Evolutionary conservation across 2,329 filamentous ascomycete genomes (phyloP).

Genomic region (Furcasterigmium sp.): DNA sequence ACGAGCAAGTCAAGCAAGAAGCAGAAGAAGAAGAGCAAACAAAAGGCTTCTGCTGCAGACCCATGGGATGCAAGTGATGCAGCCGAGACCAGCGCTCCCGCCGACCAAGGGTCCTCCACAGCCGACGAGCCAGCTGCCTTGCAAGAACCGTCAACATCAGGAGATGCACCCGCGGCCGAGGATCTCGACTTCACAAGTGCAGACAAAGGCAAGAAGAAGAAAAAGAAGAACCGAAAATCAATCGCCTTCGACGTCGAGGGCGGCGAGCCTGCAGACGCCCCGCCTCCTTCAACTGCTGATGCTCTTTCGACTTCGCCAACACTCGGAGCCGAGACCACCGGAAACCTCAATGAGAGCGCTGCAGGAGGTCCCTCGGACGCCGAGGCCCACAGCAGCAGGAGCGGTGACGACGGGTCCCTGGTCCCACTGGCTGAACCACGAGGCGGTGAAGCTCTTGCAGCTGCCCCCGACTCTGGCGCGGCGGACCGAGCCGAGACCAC

Average conservation of each 20-base stretch:
- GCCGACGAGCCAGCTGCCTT: slow-evolving; percentile 1
- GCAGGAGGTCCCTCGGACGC: neutral
- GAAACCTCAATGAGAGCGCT: neutral
- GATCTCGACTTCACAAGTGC: slow-evolving; percentile 18
- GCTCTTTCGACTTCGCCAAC: neutral
- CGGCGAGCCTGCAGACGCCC: neutral
- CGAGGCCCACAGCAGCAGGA: neutral
- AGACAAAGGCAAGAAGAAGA: slow-evolving; percentile 33
- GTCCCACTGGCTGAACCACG: neutral
- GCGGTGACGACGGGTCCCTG: neutral
- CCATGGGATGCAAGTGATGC: neutral
- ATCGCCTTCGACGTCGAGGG: neutral
- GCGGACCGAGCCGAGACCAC: slow-evolving; percentile 1
- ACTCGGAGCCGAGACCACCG: neutral
- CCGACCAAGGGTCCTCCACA: neutral
- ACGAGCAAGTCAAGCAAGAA: slow-evolving; percentile 17
- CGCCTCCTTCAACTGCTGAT: neutral
- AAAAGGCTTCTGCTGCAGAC: neutral
- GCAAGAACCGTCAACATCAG: slow-evolving; percentile 9
- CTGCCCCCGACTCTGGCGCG: neutral
- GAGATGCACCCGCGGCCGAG: slow-evolving; percentile 8
- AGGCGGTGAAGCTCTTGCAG: slow-evolving; percentile 4
- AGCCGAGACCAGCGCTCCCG: neutral
- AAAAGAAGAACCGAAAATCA: slow-evolving; percentile 30
- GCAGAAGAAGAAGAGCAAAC: slow-evolving; percentile 11